A percentile compares a stretch with the other conserved stretches of the same genome.
Evolutionary conservation across 345 rosid genomes (phyloP).

Genomic region (Nasturtium officinale): DNA sequence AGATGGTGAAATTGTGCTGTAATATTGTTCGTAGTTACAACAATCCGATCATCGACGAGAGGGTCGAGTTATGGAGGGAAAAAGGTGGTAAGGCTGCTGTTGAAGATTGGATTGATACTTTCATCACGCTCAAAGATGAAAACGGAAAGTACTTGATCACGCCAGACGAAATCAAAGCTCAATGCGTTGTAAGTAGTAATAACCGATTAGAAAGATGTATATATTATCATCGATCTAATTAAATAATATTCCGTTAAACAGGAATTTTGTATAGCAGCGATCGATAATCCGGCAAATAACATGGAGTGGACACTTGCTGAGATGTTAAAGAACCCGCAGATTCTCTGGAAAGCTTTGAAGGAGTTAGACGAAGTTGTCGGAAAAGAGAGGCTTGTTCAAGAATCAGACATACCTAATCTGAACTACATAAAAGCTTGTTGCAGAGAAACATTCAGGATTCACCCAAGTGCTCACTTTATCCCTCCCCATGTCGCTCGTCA

Average conservation of each 20-base stretch:
- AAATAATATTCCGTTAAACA: background rate
- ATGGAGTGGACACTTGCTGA: slow-evolving; percentile 57
- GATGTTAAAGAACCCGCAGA: slow-evolving; percentile 47
- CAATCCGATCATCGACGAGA: slow-evolving; percentile 48
- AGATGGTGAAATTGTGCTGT: slow-evolving; percentile 20
- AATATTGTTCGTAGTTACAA: slow-evolving; percentile 39
- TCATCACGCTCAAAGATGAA: slow-evolving; percentile 40
- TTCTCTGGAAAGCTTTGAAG: slow-evolving; percentile 42
- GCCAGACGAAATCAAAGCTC: slow-evolving; percentile 41
- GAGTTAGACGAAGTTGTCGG: slow-evolving; percentile 55
- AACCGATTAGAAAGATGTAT: background rate
- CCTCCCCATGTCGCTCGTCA: slow-evolving; percentile 41
- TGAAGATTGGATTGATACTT: slow-evolving; percentile 43
- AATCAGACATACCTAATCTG: slow-evolving; percentile 50
- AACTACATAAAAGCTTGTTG: slow-evolving; percentile 54
- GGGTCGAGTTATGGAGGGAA: slow-evolving; percentile 35
- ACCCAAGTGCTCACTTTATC: slow-evolving; percentile 46
- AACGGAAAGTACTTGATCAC: slow-evolving; percentile 37
- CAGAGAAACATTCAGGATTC: slow-evolving; percentile 54
- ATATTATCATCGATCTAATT: too few relatives aligned
- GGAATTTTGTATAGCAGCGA: slow-evolving; percentile 50
- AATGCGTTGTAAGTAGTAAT: slow-evolving; percentile 33
- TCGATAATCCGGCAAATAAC: slow-evolving; percentile 53
- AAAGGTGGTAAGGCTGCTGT: slow-evolving; percentile 33
- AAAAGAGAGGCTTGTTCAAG: slow-evolving; percentile 53